Percentiles rank a stretch among this genome's conserved stretches.
Evolutionary conservation across 2,329 filamentous ascomycete species (phyloP).

Genomic region (Colletotrichum sp.): DNA sequence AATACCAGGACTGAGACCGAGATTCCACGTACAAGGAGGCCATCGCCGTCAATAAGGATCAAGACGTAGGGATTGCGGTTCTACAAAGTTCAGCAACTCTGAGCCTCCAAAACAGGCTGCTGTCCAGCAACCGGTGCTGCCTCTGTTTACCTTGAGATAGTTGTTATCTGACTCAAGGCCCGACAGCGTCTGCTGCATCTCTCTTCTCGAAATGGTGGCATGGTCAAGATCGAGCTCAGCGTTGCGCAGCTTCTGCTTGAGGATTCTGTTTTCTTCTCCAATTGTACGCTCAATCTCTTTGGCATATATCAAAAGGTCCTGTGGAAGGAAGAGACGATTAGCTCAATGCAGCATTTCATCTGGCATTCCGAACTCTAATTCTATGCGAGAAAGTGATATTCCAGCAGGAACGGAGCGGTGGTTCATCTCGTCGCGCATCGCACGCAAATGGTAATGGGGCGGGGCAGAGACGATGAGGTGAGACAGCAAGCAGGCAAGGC

Average conservation of each 20-base stretch:
- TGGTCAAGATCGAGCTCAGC: constrained; percentile 55
- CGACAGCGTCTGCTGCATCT: constrained; percentile 54
- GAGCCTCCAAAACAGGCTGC: neutral
- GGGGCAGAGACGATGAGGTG: neutral
- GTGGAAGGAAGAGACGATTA: neutral
- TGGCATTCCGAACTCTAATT: neutral
- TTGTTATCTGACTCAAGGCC: constrained; percentile 43
- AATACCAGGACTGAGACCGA: neutral
- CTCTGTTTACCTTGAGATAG: constrained; percentile 48
- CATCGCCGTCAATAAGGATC: constrained; percentile 68
- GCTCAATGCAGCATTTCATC: neutral
- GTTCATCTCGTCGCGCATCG: neutral
- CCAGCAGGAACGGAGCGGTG: neutral
- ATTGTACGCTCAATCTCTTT: constrained; percentile 49
- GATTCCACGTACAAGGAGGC: constrained; percentile 54
- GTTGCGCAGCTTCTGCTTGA: constrained; percentile 47
- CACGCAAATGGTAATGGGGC: neutral
- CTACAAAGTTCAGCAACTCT: constrained; percentile 33
- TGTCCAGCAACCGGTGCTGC: constrained; percentile 5
- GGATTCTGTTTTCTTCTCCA: constrained; percentile 46
- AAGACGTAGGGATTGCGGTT: constrained; percentile 64
- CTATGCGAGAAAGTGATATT: neutral
- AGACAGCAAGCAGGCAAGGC: neutral
- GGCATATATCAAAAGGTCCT: constrained; percentile 55
- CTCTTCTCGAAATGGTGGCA: constrained; percentile 51